A percentile compares a stretch with the other conserved stretches of the same genome.
These are phyloP conservation scores for Mrakia frigida DNA, from an alignment of 768 basidiomycete genomes.

Conservation along the genomic window DNA sequence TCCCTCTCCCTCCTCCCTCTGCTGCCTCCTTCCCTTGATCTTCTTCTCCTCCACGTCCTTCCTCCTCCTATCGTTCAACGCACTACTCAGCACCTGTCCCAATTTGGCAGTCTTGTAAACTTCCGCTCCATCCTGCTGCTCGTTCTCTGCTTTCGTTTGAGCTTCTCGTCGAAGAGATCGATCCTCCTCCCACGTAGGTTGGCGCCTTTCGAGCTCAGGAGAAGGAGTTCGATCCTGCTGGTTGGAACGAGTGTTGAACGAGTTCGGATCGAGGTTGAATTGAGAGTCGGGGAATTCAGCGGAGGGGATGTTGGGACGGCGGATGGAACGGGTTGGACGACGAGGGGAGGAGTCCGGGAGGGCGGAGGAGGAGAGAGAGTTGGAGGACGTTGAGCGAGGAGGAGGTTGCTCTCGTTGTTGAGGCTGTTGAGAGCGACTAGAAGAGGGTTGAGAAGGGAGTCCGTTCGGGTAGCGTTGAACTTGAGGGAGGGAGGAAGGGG, in stretches of 20 bases:
- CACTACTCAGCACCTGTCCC: constrained; percentile 11
- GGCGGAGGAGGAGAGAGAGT: not conserved
- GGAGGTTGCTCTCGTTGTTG: not conserved
- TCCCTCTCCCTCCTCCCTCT: not conserved
- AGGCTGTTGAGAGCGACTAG: not conserved
- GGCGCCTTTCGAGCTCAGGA: not conserved
- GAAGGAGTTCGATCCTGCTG: not conserved
- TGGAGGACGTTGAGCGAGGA: constrained; percentile 3
- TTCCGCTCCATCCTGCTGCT: not conserved
- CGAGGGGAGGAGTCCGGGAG: constrained; percentile 11
- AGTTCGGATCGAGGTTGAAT: not conserved
- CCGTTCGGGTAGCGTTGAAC: not conserved
- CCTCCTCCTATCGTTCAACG: not conserved
- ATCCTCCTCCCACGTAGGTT: constrained; percentile 13
- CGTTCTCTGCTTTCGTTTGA: not conserved
- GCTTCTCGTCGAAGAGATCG: not conserved
- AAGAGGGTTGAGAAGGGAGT: not conserved
- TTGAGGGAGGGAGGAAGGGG: not conserved
- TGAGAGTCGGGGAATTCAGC: not conserved
- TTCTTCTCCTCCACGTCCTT: not conserved
- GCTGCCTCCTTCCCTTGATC: not conserved
- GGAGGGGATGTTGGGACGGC: constrained; percentile 5
- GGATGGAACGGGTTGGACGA: constrained; percentile 19
- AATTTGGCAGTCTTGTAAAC: constrained; percentile 15
- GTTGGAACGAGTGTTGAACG: not conserved